phyloP scores from a whole-genome alignment of 2,329 filamentous ascomycete genomes.

The Ambrosiella xylebori region DNA sequence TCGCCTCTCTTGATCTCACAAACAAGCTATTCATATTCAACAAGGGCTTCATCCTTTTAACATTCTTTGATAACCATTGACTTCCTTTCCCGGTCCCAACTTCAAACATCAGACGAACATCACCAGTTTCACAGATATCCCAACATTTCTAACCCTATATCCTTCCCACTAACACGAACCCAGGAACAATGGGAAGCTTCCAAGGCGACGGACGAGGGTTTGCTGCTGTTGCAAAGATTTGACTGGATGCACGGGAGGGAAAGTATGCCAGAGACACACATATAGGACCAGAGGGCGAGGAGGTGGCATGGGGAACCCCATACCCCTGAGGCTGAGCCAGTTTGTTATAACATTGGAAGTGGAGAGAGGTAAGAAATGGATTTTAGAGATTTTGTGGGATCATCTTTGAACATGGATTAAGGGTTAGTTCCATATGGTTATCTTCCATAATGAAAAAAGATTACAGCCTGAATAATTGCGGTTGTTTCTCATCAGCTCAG shows the following conservation, averaged over 20 bases:
- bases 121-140: not conserved
- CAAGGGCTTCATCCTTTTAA: not conserved
- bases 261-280: not conserved
- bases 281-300: not conserved
- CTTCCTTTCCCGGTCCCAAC: not conserved
- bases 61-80: not conserved
- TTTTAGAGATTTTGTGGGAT: not conserved
- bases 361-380: not conserved
- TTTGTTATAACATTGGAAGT: not conserved
- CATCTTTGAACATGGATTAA: no score
- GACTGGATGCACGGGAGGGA: not conserved
- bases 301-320: not conserved
- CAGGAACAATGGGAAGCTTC: not conserved
- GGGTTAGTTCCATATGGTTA: no score
- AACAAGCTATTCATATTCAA: not conserved
- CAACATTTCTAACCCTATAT: not conserved
- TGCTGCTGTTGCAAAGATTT: not conserved
- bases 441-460: no score
- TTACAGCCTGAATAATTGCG: no score
- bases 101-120: not conserved
- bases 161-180: not conserved
- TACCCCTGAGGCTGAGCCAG: conserved; percentile 9
- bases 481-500: no score
- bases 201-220: not conserved
- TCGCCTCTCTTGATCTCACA: not conserved